These are phyloP conservation scores for Flaveria sonorensis DNA, from an alignment of 129 eudicot genomes.

Conservation along the genomic window DNA sequence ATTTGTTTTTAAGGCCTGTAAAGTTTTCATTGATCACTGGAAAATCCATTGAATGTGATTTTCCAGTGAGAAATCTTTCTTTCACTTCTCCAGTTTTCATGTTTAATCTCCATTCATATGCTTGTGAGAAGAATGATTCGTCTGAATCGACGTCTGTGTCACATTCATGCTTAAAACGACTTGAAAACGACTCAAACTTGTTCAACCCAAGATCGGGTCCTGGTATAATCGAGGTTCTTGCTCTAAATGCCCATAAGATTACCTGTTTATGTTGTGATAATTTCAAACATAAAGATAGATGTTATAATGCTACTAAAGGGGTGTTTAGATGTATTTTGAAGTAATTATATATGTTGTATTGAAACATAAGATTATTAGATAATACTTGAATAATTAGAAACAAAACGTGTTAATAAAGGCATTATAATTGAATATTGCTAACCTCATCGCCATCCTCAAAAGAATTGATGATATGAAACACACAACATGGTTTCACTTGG, in stretches of 20 bases:
- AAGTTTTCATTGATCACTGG: constrained; percentile 60
- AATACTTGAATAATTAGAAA: neutral
- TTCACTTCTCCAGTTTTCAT: constrained; percentile 58
- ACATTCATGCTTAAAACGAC: constrained; percentile 45
- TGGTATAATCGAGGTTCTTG: constrained; percentile 54
- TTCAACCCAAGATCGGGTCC: constrained; percentile 70
- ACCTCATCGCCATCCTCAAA: constrained; percentile 72
- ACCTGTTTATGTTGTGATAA: constrained; percentile 37
- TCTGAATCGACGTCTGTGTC: constrained; percentile 22
- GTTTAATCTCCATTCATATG: constrained; percentile 66
- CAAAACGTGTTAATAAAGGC: neutral
- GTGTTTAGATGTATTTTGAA: too few relatives aligned
- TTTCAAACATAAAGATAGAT: neutral
- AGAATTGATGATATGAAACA: constrained; percentile 67
- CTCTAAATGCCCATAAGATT: constrained; percentile 58
- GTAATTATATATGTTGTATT: neutral
- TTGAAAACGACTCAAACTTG: constrained; percentile 66
- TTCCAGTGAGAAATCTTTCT: constrained; percentile 56
- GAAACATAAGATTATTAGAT: neutral
- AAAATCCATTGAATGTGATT: constrained; percentile 58
- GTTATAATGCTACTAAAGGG: too few relatives aligned
- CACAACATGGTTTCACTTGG: constrained; percentile 54
- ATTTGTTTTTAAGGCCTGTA: constrained; percentile 48
- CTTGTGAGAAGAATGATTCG: constrained; percentile 45
- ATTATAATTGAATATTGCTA: neutral